phyloP scores from a whole-genome alignment of 768 basidiomycete species.

The Termitomyces sp. region DNA sequence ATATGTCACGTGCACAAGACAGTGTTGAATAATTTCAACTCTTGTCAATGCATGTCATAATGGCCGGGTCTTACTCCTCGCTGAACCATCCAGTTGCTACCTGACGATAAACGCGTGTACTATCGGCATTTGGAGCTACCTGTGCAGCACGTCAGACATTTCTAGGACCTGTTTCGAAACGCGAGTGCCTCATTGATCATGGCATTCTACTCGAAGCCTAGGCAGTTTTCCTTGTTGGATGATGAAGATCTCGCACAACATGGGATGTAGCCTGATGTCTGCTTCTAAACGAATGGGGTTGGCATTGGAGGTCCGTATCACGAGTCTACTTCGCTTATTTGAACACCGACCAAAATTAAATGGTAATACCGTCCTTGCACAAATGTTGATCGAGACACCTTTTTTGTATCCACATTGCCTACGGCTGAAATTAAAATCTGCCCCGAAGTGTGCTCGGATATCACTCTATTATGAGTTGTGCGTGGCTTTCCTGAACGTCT shows the following conservation, averaged over 20 bases:
- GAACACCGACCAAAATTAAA: background rate
- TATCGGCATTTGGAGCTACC: background rate
- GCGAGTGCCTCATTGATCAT: background rate
- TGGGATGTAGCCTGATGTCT: background rate
- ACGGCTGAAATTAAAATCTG: background rate
- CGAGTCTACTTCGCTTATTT: background rate
- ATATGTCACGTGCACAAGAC: background rate
- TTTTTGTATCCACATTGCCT: background rate
- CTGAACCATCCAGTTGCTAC: background rate
- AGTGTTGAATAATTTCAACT: no score
- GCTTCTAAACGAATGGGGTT: background rate
- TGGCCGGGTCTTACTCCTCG: background rate
- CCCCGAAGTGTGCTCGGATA: background rate
- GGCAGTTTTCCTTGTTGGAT: background rate
- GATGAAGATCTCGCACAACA: background rate
- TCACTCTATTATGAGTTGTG: background rate
- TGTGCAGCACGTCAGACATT: background rate
- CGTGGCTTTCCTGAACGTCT: background rate
- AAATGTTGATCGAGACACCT: constrained; percentile 1
- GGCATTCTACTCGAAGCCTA: background rate
- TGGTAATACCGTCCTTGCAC: background rate
- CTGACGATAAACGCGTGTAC: background rate
- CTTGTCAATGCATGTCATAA: background rate
- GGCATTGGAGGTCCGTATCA: background rate
- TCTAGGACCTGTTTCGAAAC: background rate